Conservation (phyloP, 768 basidiomycete species). For the Tulasnella sp. region DNA sequence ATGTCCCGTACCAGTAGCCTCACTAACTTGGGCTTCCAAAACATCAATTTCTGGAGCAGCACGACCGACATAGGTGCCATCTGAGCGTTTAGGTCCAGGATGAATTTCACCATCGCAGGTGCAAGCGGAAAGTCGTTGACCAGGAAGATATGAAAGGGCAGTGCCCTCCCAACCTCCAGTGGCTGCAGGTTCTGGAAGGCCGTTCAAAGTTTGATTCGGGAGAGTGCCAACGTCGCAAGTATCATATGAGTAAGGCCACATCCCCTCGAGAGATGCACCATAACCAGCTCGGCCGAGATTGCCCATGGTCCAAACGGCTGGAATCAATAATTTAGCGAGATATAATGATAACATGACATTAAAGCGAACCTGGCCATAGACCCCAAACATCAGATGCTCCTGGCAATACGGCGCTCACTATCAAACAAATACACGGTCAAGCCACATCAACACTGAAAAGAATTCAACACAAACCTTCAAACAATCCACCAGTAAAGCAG, state of each 20-base stretch:
- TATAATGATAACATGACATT: background rate
- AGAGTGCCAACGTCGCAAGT: constrained; percentile 80
- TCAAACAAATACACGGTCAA: constrained; percentile 25
- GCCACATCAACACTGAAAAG: background rate
- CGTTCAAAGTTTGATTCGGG: constrained; percentile 55
- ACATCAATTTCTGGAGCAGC: constrained; percentile 84
- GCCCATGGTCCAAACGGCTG: constrained; percentile 44
- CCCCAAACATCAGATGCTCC: constrained; percentile 26
- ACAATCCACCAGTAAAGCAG: constrained; percentile 74
- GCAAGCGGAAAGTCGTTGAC: constrained; percentile 76
- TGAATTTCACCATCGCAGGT: constrained; percentile 71
- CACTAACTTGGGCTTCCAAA: constrained; percentile 45
- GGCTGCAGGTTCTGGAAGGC: constrained; percentile 44
- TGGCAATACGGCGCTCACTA: constrained; percentile 26
- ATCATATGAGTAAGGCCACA: constrained; percentile 68
- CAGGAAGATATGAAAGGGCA: constrained; percentile 73
- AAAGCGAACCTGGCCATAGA: constrained; percentile 46
- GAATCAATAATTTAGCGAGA: background rate
- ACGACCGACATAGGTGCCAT: constrained; percentile 71
- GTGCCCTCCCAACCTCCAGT: too few relatives aligned
- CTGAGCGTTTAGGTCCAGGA: constrained; percentile 66
- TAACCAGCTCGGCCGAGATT: constrained; percentile 80
- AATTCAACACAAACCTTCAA: constrained; percentile 7
- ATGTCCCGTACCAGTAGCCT: constrained; percentile 1
- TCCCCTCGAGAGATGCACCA: constrained; percentile 74